phyloP scores from a whole-genome alignment of 345 rosid species.

The Diplotaxis tenuifolia region DNA sequence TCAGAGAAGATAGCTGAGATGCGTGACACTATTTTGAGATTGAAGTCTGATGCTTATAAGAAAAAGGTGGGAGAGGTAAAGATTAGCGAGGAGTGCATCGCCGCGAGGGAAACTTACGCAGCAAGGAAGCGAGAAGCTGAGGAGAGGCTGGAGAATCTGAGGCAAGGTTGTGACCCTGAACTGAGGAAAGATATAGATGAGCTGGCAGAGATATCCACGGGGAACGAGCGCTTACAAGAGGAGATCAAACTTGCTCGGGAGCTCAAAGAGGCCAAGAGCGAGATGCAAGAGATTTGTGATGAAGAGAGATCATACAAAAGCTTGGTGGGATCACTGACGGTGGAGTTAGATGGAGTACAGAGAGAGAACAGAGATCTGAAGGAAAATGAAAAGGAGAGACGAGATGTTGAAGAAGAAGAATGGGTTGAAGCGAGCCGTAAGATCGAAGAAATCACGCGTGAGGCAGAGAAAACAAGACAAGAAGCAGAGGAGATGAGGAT shows the following conservation, averaged over 20 bases:
- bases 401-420: slow-evolving; percentile 19
- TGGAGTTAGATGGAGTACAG: slow-evolving; percentile 55
- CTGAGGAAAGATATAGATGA: slow-evolving; percentile 46
- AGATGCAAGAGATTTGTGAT: slow-evolving; percentile 46
- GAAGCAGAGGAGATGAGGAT: slow-evolving; percentile 55
- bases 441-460: slow-evolving; percentile 42
- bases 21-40: slow-evolving; percentile 45
- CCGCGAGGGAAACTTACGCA: slow-evolving; percentile 35
- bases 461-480: slow-evolving; percentile 48
- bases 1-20: slow-evolving; percentile 53
- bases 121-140: slow-evolving; percentile 46
- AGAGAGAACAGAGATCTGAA: slow-evolving; percentile 41
- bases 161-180: slow-evolving; percentile 52
- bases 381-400: slow-evolving; percentile 38
- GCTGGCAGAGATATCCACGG: slow-evolving; percentile 46
- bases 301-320: slow-evolving; percentile 59
- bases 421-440: slow-evolving; percentile 30
- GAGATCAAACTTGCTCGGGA: slow-evolving; percentile 65
- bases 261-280: slow-evolving; percentile 57
- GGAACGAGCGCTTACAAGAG: slow-evolving; percentile 53
- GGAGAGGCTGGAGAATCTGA: slow-evolving; percentile 40
- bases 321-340: slow-evolving; percentile 40
- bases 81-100: slow-evolving; percentile 44
- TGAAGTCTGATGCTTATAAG: slow-evolving; percentile 46
- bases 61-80: slow-evolving; percentile 45